A percentile compares a stretch with the other conserved stretches of the same genome.
Conservation (phyloP, 1,284 basidiomycete species). For the Ustilago tritici region DNA sequence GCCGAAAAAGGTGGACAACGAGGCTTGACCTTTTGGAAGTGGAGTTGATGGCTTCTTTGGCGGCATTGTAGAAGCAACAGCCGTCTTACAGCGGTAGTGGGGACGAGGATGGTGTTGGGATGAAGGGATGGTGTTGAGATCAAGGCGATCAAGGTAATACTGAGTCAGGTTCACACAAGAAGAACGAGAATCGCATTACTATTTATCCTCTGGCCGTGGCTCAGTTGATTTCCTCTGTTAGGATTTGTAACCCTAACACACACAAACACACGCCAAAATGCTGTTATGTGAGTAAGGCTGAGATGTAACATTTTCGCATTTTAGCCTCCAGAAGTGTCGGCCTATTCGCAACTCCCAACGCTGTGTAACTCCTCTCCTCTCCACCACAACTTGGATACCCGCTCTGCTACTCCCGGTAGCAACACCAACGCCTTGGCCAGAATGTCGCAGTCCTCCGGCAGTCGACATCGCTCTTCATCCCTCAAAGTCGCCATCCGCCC, state of each 20-base stretch:
- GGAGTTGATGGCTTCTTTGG: slow-evolving; percentile 39
- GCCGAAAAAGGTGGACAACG: slow-evolving; percentile 54
- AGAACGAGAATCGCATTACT: neutral
- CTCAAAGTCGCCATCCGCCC: slow-evolving; percentile 75
- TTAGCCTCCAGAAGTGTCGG: too few species aligned
- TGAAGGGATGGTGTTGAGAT: neutral
- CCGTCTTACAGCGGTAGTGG: neutral
- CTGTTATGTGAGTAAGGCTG: too few species aligned
- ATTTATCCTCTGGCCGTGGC: too few species aligned
- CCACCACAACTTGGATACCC: neutral
- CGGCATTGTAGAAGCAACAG: slow-evolving; percentile 17
- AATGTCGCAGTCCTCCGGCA: slow-evolving; percentile 17
- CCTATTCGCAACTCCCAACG: too few species aligned
- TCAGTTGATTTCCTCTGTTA: too few species aligned
- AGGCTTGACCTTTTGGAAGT: slow-evolving; percentile 53
- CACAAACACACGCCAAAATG: too few species aligned
- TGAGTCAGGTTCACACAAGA: neutral
- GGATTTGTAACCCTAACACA: too few species aligned
- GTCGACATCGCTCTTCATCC: slow-evolving; percentile 32
- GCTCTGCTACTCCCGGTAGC: neutral
- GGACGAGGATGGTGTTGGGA: neutral
- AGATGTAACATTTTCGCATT: neutral
- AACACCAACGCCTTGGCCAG: neutral
- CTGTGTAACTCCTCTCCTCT: neutral
- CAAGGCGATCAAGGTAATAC: too few species aligned